These are phyloP conservation scores for Fusarium chuoi DNA, from an alignment of 2,329 filamentous ascomycete genomes.

Conservation along the genomic window DNA sequence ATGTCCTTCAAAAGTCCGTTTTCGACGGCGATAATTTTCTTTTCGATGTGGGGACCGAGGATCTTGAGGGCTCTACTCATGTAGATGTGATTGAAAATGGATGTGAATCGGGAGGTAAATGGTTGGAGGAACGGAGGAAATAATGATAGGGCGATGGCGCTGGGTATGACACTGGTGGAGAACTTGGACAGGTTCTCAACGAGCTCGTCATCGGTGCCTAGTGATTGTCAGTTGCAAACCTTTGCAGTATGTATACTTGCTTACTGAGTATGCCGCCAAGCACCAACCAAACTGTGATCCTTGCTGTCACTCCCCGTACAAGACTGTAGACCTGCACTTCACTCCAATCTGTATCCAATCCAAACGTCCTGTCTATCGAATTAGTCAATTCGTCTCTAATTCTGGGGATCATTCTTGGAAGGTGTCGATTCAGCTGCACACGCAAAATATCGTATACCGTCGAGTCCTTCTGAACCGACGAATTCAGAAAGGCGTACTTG, in stretches of 20 bases:
- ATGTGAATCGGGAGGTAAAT: background rate
- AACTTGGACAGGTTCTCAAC: background rate
- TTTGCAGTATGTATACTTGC: fast-evolving
- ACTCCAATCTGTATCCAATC: background rate
- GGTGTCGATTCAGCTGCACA: background rate
- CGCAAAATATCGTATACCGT: background rate
- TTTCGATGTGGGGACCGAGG: background rate
- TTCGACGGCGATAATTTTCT: background rate
- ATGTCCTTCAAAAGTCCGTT: fast-evolving
- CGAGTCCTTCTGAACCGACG: fast-evolving
- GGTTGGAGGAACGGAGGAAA: background rate
- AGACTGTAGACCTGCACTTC: background rate
- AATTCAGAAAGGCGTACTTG: background rate
- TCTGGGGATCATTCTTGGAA: fast-evolving
- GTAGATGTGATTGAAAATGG: background rate
- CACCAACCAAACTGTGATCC: background rate
- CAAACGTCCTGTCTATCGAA: background rate
- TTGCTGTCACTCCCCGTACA: background rate
- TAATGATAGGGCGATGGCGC: background rate
- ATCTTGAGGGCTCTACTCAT: background rate
- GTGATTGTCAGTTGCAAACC: background rate
- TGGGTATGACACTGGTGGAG: background rate
- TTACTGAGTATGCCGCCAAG: background rate
- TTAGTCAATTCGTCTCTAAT: fast-evolving
- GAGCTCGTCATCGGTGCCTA: background rate